Conservation (phyloP, 2,329 filamentous ascomycete genomes). For the Arthrobotrys megalospora region DNA sequence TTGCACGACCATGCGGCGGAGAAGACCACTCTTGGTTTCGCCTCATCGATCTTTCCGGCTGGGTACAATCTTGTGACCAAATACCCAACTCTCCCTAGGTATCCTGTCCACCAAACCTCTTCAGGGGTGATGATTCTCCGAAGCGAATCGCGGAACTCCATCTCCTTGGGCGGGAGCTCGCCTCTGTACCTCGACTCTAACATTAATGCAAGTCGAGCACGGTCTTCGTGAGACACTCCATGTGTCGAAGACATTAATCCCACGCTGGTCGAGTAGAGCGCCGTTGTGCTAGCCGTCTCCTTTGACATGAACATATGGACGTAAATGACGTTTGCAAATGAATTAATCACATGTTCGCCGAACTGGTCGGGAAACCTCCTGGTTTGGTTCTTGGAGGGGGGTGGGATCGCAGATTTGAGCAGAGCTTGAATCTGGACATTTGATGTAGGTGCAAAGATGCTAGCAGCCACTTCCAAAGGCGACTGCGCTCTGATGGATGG, state of each 20-base stretch:
- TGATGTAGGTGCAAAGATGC: slow-evolving; percentile 71
- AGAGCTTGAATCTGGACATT: slow-evolving; percentile 69
- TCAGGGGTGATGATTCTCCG: slow-evolving; percentile 71
- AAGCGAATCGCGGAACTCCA: slow-evolving; percentile 70
- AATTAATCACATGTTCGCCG: slow-evolving; percentile 68
- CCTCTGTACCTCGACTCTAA: slow-evolving; percentile 83
- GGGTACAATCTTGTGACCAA: slow-evolving; percentile 76
- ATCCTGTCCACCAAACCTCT: slow-evolving; percentile 77
- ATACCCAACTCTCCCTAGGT: slow-evolving; percentile 75
- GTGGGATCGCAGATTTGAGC: slow-evolving; percentile 70
- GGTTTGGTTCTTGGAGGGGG: slow-evolving; percentile 68
- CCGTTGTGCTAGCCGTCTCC: slow-evolving; percentile 75
- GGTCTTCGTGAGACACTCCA: slow-evolving; percentile 79
- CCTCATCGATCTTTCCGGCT: slow-evolving; percentile 70
- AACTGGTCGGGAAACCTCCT: slow-evolving; percentile 57
- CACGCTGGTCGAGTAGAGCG: slow-evolving; percentile 79
- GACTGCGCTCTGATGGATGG: slow-evolving; percentile 74
- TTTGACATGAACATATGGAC: slow-evolving; percentile 71
- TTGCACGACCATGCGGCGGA: slow-evolving; percentile 41
- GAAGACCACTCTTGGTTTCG: slow-evolving; percentile 58
- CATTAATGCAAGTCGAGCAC: slow-evolving; percentile 79
- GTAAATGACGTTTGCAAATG: slow-evolving; percentile 75
- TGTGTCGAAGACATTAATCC: slow-evolving; percentile 79
- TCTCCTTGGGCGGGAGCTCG: slow-evolving; percentile 73
- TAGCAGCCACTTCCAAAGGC: slow-evolving; percentile 77